A percentile compares a stretch with the other conserved stretches of the same genome.
Conservation (phyloP, 2,329 filamentous ascomycete species). For the Juglanconis sp. region DNA sequence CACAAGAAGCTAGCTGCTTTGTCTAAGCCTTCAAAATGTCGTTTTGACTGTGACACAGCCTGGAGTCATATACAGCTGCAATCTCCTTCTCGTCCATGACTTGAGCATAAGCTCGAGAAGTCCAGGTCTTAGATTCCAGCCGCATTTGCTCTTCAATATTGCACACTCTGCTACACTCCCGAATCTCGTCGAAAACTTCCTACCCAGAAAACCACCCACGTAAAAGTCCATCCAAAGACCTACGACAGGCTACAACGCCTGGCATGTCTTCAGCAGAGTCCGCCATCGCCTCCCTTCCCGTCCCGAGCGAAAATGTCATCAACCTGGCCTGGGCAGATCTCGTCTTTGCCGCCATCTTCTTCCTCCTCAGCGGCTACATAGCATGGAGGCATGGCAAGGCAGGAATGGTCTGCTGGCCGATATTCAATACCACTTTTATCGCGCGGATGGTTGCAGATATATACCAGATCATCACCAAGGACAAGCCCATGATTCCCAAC, state of each 20-base stretch:
- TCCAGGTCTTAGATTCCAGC: no score
- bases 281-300: not conserved
- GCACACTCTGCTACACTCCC: not conserved
- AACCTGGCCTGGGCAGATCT: conserved; percentile 23
- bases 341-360: conserved; percentile 21
- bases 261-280: not conserved
- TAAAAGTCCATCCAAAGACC: not conserved
- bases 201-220: no score
- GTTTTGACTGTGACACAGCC: no score
- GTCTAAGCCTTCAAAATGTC: no score
- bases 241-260: not conserved
- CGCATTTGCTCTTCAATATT: no score
- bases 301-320: conserved; percentile 7
- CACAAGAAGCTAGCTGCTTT: no score
- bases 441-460: conserved; percentile 24
- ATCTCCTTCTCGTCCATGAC: no score
- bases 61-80: no score
- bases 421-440: conserved; percentile 24
- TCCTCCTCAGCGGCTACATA: conserved; percentile 21
- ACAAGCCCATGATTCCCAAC: conserved; percentile 22
- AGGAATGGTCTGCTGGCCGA: conserved; percentile 30
- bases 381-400: conserved; percentile 28
- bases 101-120: no score
- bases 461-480: conserved; percentile 22
- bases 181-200: not conserved